Evolutionary conservation across 306 rosid species (phyloP).

Genomic region (Sesbania bispinosa): DNA sequence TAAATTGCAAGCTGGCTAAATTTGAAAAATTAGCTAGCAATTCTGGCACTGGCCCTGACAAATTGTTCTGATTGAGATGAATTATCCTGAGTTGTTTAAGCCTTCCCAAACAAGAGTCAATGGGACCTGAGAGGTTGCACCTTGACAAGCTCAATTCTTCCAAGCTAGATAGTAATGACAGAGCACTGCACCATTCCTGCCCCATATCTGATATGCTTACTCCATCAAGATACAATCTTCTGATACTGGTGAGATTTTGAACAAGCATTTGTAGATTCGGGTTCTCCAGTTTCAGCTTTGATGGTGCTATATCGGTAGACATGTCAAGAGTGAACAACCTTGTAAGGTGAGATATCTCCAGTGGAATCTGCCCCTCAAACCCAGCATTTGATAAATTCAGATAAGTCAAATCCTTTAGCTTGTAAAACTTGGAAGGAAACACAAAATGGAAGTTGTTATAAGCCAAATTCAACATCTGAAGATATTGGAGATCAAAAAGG

Average conservation of each 20-base stretch:
- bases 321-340: slow-evolving; percentile 30
- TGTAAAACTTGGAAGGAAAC: slow-evolving; percentile 3
- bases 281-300: not conserved
- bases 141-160: not conserved
- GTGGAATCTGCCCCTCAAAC: too few relatives aligned
- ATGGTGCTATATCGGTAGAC: not conserved
- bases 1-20: not conserved
- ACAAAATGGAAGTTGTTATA: not conserved
- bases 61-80: not conserved
- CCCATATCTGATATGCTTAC: slow-evolving; percentile 9
- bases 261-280: slow-evolving; percentile 4
- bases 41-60: slow-evolving; percentile 13
- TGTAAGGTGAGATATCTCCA: slow-evolving; percentile 9
- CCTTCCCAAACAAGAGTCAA: not conserved
- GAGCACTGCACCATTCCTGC: slow-evolving; percentile 31
- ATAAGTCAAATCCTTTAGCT: slow-evolving; percentile 3
- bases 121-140: slow-evolving; percentile 22
- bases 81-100: not conserved
- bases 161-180: not conserved
- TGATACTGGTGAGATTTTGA: slow-evolving; percentile 20
- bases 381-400: slow-evolving; percentile 23
- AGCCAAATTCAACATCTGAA: too few relatives aligned
- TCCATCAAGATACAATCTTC: slow-evolving; percentile 31
- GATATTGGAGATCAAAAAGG: too few relatives aligned
- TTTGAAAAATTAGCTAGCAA: slow-evolving; percentile 1